Evolutionary conservation across 2,329 filamentous ascomycete genomes (phyloP).

Genomic region (Chrysosporium queenslandicum): DNA sequence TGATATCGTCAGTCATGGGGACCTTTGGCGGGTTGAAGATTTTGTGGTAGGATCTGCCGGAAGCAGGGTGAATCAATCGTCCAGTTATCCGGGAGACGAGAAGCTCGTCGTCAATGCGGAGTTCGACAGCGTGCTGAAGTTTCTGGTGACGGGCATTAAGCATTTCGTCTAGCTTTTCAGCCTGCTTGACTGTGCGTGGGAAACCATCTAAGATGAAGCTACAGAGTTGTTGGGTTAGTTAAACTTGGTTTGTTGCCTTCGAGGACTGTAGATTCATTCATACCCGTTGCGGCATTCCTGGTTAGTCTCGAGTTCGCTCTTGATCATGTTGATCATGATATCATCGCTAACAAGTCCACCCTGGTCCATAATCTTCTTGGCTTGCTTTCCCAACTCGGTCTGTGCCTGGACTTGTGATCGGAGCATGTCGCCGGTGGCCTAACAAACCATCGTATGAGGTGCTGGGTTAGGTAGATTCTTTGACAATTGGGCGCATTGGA

Average conservation of each 20-base stretch:
- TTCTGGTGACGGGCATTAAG: slow-evolving; percentile 65
- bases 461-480: neutral
- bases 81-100: slow-evolving; percentile 94
- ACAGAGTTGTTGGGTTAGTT: slow-evolving; percentile 14
- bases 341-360: slow-evolving; percentile 96
- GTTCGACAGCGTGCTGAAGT: slow-evolving; percentile 89
- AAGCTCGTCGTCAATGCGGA: slow-evolving; percentile 90
- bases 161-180: slow-evolving; percentile 90
- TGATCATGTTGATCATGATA: slow-evolving; percentile 99
- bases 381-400: slow-evolving; percentile 84
- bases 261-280: slow-evolving; percentile 21
- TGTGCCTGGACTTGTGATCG: slow-evolving; percentile 97
- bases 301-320: slow-evolving; percentile 90
- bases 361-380: slow-evolving; percentile 99
- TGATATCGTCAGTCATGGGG: slow-evolving; percentile 90
- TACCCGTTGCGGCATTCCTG: slow-evolving; percentile 94
- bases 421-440: slow-evolving; percentile 99
- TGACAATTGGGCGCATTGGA: neutral
- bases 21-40: slow-evolving; percentile 97
- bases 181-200: slow-evolving; percentile 91
- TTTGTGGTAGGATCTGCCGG: slow-evolving; percentile 93
- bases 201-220: slow-evolving; percentile 99
- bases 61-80: slow-evolving; percentile 88
- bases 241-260: neutral
- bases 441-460: slow-evolving; percentile 5